A percentile compares a stretch with the other conserved stretches of the same genome.
Conservation (phyloP, 768 basidiomycete genomes). For the Agrocybe praecox region DNA sequence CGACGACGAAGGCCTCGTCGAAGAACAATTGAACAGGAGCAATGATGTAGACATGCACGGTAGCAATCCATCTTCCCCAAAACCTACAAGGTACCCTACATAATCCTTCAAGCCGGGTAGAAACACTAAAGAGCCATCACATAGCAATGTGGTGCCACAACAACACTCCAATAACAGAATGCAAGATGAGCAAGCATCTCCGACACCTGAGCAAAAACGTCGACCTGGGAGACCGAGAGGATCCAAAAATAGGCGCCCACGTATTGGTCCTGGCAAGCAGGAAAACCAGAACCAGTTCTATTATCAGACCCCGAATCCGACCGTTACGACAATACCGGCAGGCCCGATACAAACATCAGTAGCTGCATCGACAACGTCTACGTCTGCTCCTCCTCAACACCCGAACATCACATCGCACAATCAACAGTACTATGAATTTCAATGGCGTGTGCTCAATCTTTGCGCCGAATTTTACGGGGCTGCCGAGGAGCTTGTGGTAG, state of each 20-base stretch:
- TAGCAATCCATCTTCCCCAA: constrained; percentile 38
- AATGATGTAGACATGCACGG: constrained; percentile 44
- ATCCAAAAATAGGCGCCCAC: constrained; percentile 70
- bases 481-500: constrained; percentile 81
- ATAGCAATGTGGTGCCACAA: constrained; percentile 25
- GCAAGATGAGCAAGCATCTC: constrained; percentile 29
- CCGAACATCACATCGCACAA: constrained; percentile 63
- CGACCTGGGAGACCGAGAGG: constrained; percentile 80
- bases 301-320: constrained; percentile 39
- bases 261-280: constrained; percentile 33
- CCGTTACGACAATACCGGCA: constrained; percentile 25
- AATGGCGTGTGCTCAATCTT: constrained; percentile 81
- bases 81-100: constrained; percentile 28
- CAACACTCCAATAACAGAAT: constrained; percentile 18
- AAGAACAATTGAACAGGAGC: constrained; percentile 59
- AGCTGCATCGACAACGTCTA: constrained; percentile 20
- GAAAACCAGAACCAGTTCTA: constrained; percentile 45
- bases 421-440: constrained; percentile 83
- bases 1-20: constrained; percentile 75
- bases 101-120: neutral
- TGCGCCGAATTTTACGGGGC: constrained; percentile 88
- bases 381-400: constrained; percentile 39
- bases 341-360: constrained; percentile 16
- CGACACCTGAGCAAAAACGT: constrained; percentile 57
- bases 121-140: constrained; percentile 4